Evolutionary conservation across 139 green algal species (phyloP).

Genomic region (Coccomyxa sp.): DNA sequence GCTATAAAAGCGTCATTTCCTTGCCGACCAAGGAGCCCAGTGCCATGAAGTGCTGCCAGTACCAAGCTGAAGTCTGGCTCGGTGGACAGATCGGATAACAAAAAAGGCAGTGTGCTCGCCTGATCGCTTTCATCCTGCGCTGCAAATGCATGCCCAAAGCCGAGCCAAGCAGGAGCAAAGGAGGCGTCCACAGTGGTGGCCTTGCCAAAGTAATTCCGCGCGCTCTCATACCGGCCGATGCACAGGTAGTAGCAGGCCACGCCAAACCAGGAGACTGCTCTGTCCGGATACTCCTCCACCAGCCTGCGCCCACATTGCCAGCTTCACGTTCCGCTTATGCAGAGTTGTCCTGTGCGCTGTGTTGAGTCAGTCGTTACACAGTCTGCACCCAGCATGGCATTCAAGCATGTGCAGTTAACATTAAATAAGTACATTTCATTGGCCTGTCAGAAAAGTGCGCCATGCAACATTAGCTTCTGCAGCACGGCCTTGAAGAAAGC

Average conservation of each 20-base stretch:
- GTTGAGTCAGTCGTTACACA: neutral
- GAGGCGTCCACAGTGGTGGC: constrained; percentile 72
- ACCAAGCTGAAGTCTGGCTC: too few species aligned
- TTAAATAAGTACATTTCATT: neutral
- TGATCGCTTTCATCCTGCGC: constrained; percentile 81
- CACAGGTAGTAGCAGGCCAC: constrained; percentile 94
- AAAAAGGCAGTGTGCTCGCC: constrained; percentile 11
- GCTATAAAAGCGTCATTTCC: too few species aligned
- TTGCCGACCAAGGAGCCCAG: too few species aligned
- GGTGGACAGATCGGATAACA: neutral
- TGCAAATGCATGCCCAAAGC: constrained; percentile 90
- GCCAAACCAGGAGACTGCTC: constrained; percentile 81
- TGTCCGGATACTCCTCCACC: constrained; percentile 79
- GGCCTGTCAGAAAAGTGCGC: neutral
- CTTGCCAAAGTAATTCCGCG: constrained; percentile 78
- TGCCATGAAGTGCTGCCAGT: too few species aligned
- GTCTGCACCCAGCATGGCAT: too few species aligned
- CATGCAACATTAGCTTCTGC: too few species aligned
- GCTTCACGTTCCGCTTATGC: neutral
- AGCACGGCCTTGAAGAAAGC: neutral
- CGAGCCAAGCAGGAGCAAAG: constrained; percentile 91
- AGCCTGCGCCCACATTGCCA: constrained; percentile 47
- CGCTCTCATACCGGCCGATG: constrained; percentile 55
- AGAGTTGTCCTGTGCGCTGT: neutral
- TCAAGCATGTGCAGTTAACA: neutral